Evolutionary conservation across 805 yeast species (phyloP).

Genomic region (Maudiozyma turicensis): DNA sequence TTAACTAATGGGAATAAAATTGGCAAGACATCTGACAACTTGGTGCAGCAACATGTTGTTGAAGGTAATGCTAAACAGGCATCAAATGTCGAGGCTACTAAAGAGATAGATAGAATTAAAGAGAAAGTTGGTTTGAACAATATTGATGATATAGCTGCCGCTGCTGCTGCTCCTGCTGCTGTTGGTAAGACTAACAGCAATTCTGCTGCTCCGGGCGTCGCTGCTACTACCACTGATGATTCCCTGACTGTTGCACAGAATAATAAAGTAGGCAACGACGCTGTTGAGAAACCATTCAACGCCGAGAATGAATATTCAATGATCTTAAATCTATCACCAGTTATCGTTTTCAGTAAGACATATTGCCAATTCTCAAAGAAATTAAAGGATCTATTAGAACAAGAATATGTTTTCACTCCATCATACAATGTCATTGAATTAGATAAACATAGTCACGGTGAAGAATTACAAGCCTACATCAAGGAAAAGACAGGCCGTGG

Average conservation of each 20-base stretch:
- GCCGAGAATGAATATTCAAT: conserved; percentile 45
- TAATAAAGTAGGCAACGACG: conserved; percentile 9
- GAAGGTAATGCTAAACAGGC: background rate
- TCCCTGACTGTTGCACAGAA: conserved; percentile 6
- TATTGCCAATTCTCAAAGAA: conserved; percentile 69
- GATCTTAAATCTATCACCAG: conserved; percentile 54
- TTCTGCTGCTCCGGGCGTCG: background rate
- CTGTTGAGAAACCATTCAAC: conserved; percentile 28
- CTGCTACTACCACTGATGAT: conserved; percentile 7
- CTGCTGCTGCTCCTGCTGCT: background rate
- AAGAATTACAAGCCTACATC: conserved; percentile 63
- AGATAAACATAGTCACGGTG: conserved; percentile 71
- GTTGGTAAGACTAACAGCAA: background rate
- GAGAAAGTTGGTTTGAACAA: conserved; percentile 11
- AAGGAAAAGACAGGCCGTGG: conserved; percentile 60
- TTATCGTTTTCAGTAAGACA: conserved; percentile 46
- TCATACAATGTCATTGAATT: conserved; percentile 67
- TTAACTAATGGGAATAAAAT: background rate
- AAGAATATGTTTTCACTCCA: conserved; percentile 62
- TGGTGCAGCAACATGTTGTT: background rate
- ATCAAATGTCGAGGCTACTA: conserved; percentile 3
- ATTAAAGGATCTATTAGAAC: conserved; percentile 52
- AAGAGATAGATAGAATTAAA: conserved; percentile 14
- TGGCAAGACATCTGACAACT: background rate
- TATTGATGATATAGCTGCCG: background rate